Conservation (phyloP, 495 filamentous ascomycete species). For the Entonaema liquescens region DNA sequence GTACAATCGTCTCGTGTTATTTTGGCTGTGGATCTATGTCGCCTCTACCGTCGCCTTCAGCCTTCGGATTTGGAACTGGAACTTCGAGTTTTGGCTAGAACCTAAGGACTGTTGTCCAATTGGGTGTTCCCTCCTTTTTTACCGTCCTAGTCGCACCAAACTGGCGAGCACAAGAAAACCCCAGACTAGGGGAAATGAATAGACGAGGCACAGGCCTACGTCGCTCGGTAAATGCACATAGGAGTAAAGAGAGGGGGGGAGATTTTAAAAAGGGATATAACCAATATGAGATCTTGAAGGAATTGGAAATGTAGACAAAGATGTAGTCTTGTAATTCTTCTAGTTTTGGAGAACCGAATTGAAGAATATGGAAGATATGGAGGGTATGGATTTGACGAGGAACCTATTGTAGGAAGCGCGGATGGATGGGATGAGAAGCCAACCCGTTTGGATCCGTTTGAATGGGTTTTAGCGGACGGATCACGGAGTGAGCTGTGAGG, state of each 20-base stretch:
- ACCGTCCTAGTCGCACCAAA: conserved; percentile 32
- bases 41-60: conserved; percentile 30
- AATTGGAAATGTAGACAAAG: conserved; percentile 6
- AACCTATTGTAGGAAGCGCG: conserved; percentile 14
- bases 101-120: conserved; percentile 27
- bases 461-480: conserved; percentile 30
- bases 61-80: conserved; percentile 27
- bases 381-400: conserved; percentile 17
- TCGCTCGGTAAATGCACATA: conserved; percentile 22
- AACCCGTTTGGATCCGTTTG: conserved; percentile 10
- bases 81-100: conserved; percentile 38
- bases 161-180: conserved; percentile 19
- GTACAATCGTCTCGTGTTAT: conserved; percentile 20
- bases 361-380: conserved; percentile 8
- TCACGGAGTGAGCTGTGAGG: conserved; percentile 40
- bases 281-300: conserved; percentile 33
- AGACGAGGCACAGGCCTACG: conserved; percentile 38
- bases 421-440: conserved; percentile 30
- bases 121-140: conserved; percentile 36
- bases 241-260: neutral
- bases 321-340: conserved; percentile 18
- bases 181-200: conserved; percentile 24
- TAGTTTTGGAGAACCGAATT: conserved; percentile 4
- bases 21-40: conserved; percentile 26
- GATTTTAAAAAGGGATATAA: conserved; percentile 2